These are phyloP conservation scores for Pseudogymnoascus sp. DNA, from an alignment of 2,329 filamentous ascomycete species.

Conservation along the genomic window DNA sequence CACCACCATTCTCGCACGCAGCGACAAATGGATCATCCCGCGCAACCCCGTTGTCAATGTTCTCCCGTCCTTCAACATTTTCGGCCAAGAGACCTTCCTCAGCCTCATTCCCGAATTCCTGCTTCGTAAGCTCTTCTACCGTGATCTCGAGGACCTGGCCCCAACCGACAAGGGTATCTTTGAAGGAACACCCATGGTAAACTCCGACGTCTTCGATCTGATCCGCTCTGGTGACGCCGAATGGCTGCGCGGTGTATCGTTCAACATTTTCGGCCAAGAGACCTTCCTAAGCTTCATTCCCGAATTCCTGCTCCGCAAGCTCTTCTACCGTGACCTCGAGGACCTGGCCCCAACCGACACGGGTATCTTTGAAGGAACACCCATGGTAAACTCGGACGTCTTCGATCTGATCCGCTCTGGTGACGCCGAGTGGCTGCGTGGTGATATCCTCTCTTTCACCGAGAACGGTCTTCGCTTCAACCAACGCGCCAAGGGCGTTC, in stretches of 20 bases:
- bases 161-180: slow-evolving; percentile 68
- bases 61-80: slow-evolving; percentile 68
- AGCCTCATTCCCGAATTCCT: slow-evolving; percentile 73
- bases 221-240: slow-evolving; percentile 64
- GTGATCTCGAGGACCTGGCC: slow-evolving; percentile 67
- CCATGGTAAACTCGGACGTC: slow-evolving; percentile 80
- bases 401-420: slow-evolving; percentile 67
- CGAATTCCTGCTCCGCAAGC: slow-evolving; percentile 63
- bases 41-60: slow-evolving; percentile 68
- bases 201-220: slow-evolving; percentile 70
- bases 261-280: slow-evolving; percentile 75
- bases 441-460: slow-evolving; percentile 64
- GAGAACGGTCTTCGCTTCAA: slow-evolving; percentile 63
- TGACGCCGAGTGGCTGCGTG: slow-evolving; percentile 70
- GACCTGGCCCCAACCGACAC: slow-evolving; percentile 63
- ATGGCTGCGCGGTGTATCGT: slow-evolving; percentile 73
- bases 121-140: slow-evolving; percentile 73
- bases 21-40: slow-evolving; percentile 83
- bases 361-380: slow-evolving; percentile 75
- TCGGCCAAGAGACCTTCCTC: slow-evolving; percentile 67
- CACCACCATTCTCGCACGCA: slow-evolving; percentile 66
- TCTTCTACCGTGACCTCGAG: slow-evolving; percentile 77
- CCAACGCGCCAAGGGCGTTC: slow-evolving; percentile 62
- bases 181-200: slow-evolving; percentile 80
- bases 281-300: slow-evolving; percentile 71